Evolutionary conservation across 345 rosid genomes (phyloP).

Genomic region (Arabidopsis suecica): DNA sequence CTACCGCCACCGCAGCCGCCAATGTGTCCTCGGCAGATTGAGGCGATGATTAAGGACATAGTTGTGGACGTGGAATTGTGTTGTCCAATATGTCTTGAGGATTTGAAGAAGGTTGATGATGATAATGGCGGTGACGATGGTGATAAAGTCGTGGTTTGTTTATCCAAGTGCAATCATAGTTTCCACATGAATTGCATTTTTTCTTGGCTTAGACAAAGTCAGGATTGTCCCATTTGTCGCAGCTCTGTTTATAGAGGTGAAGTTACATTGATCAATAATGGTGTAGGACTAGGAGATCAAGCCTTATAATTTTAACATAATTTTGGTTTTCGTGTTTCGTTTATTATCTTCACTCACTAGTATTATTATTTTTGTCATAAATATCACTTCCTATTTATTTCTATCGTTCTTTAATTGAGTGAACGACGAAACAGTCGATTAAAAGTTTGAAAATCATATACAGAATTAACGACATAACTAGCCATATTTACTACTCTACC

Average conservation of each 20-base stretch:
- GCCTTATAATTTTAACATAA: not conserved
- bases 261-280: conserved; percentile 8
- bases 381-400: not conserved
- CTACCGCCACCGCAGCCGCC: conserved; percentile 6
- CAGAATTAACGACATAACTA: too few relatives aligned
- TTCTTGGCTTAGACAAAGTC: conserved; percentile 23
- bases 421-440: not conserved
- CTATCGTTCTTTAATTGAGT: not conserved
- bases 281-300: not conserved
- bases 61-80: conserved; percentile 20
- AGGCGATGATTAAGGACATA: not conserved
- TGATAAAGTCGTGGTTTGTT: conserved; percentile 5
- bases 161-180: conserved; percentile 20
- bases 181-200: conserved; percentile 14
- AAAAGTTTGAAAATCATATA: too few relatives aligned
- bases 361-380: not conserved
- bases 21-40: not conserved
- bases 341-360: not conserved
- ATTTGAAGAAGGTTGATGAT: conserved; percentile 19
- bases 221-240: conserved; percentile 14
- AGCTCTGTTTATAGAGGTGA: not conserved
- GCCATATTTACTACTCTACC: too few relatives aligned
- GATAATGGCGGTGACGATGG: not conserved
- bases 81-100: conserved; percentile 32
- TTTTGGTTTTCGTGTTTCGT: too few relatives aligned